Conservation (phyloP, 1,284 basidiomycete species). For the Cryptococcus sp. region DNA sequence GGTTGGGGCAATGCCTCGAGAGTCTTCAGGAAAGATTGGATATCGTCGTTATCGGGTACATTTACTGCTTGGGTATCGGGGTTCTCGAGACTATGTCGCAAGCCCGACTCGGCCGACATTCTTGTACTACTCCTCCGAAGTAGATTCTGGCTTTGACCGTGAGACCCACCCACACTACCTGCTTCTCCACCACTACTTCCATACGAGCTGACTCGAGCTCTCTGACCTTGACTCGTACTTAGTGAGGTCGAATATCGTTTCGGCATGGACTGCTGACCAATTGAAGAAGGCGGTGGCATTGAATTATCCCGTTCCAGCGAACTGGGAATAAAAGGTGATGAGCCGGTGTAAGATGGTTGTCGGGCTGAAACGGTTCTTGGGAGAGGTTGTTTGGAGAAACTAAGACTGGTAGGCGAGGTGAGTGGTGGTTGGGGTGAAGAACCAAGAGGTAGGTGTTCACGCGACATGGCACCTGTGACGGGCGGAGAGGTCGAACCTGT, state of each 20-base stretch:
- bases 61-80: conserved; percentile 5
- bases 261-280: conserved; percentile 12
- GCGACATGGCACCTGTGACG: conserved; percentile 17
- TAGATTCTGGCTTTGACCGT: conserved; percentile 5
- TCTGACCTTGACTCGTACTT: conserved; percentile 22
- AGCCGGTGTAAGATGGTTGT: conserved; percentile 18
- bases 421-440: conserved; percentile 10
- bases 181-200: conserved; percentile 25
- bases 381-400: conserved; percentile 38
- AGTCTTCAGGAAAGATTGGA: conserved; percentile 45
- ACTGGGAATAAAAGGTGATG: conserved; percentile 35
- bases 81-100: conserved; percentile 31
- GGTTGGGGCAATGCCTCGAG: conserved; percentile 43
- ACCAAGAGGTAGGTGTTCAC: conserved; percentile 15
- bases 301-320: conserved; percentile 29
- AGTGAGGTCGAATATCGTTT: conserved; percentile 42
- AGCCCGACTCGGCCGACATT: conserved; percentile 21
- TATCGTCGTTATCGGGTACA: conserved; percentile 39
- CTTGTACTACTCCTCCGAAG: conserved; percentile 29
- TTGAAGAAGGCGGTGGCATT: conserved; percentile 9
- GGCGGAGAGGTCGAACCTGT: conserved; percentile 24
- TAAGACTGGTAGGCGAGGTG: conserved; percentile 28
- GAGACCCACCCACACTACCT: conserved; percentile 15
- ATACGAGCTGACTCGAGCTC: conserved; percentile 9
- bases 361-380: conserved; percentile 23